These are phyloP conservation scores for Botrytis paeoniae DNA, from an alignment of 2,329 filamentous ascomycete genomes.

Conservation along the genomic window DNA sequence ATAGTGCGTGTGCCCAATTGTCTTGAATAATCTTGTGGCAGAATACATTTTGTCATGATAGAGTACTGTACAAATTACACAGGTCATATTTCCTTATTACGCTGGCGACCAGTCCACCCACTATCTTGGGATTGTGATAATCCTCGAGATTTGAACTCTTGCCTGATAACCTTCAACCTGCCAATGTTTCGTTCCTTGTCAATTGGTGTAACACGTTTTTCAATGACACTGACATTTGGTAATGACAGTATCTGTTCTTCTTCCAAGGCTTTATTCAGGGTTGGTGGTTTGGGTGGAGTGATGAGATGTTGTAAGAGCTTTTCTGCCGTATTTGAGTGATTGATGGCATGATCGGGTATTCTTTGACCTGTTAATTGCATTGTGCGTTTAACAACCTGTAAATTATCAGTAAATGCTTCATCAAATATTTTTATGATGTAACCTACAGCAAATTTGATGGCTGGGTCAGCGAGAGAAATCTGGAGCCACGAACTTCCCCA, in stretches of 20 bases:
- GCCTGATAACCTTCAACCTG: slow-evolving; percentile 75
- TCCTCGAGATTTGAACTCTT: slow-evolving; percentile 61
- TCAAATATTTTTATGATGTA: neutral
- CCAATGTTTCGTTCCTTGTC: slow-evolving; percentile 71
- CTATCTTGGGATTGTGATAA: slow-evolving; percentile 45
- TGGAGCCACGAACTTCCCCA: slow-evolving; percentile 58
- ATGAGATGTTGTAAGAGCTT: slow-evolving; percentile 53
- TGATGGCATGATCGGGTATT: slow-evolving; percentile 68
- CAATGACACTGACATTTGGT: slow-evolving; percentile 68
- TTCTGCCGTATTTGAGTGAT: slow-evolving; percentile 51
- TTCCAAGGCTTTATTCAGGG: slow-evolving; percentile 60
- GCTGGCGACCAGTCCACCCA: neutral
- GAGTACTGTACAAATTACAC: slow-evolving; percentile 5
- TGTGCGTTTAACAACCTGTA: slow-evolving; percentile 74
- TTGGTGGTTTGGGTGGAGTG: slow-evolving; percentile 54
- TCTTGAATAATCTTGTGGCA: neutral
- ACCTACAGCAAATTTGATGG: slow-evolving; percentile 72
- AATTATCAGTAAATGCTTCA: slow-evolving; percentile 19
- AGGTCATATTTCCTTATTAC: neutral
- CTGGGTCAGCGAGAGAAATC: slow-evolving; percentile 53
- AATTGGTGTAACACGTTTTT: slow-evolving; percentile 63
- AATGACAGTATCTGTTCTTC: slow-evolving; percentile 48
- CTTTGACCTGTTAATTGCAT: slow-evolving; percentile 77
- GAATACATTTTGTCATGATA: neutral
- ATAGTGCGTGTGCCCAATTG: neutral